Evolutionary conservation across 768 basidiomycete genomes (phyloP), one percentile per base, ranked within the genome.

Genomic region (Podaxis sp.): DNA sequence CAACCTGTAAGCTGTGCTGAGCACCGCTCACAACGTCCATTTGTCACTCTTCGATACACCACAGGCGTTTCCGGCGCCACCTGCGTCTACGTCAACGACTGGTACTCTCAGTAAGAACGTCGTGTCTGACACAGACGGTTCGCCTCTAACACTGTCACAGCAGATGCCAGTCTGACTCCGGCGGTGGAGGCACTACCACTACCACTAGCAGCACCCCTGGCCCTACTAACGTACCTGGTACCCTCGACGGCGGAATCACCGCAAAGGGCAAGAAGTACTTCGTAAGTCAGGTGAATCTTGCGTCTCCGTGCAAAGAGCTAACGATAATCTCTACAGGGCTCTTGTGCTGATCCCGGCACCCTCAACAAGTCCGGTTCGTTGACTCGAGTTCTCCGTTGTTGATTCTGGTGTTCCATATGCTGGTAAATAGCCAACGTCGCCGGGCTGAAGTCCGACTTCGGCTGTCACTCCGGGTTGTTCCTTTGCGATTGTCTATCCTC

Each of bases 391-490:
- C 13, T 23, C 23, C 23, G 47, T 27, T 25, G 18, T 9, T 11
- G 13, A 25, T 48, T 6, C 11, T 0, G 16, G 42, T 44, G 14
- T 27, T 11, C 27, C 21, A 48, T 21, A 48, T 48, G 10, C 23
- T 14, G 25, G 11, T 10, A 23, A 11, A 32, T 9, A 72, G 74
- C 70, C 47, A 76, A 76, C 61, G 67, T 63, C 40, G 73, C 71
- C 28, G 50, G 74, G 50, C 63, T 78, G n/a, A 72, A 67, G 59
- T 65, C 71, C 28, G 72, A 78, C 50, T 78, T 78, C 46, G 77
- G 78, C 25, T 70, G 70, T 78, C 32, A 78, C 78, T 2, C 77
- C 77, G 4, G 70, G 72, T 56, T 58, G 69, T 50, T 54, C 62
- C 16, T 35, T 4, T 11, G 4, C 9, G 32, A 2, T 32, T 32